A percentile compares a stretch with the other conserved stretches of the same genome.
phyloP scores from a whole-genome alignment of 257 asterid species.

The Fraxinus quadrangulata region DNA sequence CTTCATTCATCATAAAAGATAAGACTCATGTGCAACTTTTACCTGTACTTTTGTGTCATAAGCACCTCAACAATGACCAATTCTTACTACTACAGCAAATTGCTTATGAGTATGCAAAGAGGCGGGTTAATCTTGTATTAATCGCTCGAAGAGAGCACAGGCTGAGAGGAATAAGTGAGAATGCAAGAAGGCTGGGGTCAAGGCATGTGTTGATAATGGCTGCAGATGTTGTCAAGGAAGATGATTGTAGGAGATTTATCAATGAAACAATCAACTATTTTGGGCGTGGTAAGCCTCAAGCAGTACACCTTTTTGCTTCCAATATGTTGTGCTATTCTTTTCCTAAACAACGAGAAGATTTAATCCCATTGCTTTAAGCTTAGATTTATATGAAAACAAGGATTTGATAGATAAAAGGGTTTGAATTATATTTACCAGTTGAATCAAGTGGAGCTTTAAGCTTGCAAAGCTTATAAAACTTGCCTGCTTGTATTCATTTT shows the following conservation, averaged over 20 bases:
- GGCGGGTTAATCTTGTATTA: slow-evolving; percentile 73
- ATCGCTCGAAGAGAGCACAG: slow-evolving; percentile 84
- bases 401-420: not conserved
- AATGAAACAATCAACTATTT: slow-evolving; percentile 57
- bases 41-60: too few relatives aligned
- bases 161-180: slow-evolving; percentile 75
- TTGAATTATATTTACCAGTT: not conserved
- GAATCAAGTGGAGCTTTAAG: not conserved
- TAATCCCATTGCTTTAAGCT: not conserved
- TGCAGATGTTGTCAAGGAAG: slow-evolving; percentile 97
- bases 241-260: slow-evolving; percentile 80
- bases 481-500: too few relatives aligned
- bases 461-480: too few relatives aligned
- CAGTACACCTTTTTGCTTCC: too few relatives aligned
- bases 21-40: not conserved
- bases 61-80: not conserved
- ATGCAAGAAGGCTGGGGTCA: slow-evolving; percentile 68
- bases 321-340: too few relatives aligned
- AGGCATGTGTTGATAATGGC: slow-evolving; percentile 65
- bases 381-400: not conserved
- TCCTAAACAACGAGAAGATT: not conserved
- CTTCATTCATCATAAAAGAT: not conserved
- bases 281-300: slow-evolving; percentile 54
- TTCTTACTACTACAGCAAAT: slow-evolving; percentile 62
- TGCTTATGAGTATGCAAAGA: slow-evolving; percentile 88